Evolutionary conservation across 2,329 filamentous ascomycete species (phyloP), one percentile per base, ranked within the genome.

Genomic region (Talaromyces sp.): DNA sequence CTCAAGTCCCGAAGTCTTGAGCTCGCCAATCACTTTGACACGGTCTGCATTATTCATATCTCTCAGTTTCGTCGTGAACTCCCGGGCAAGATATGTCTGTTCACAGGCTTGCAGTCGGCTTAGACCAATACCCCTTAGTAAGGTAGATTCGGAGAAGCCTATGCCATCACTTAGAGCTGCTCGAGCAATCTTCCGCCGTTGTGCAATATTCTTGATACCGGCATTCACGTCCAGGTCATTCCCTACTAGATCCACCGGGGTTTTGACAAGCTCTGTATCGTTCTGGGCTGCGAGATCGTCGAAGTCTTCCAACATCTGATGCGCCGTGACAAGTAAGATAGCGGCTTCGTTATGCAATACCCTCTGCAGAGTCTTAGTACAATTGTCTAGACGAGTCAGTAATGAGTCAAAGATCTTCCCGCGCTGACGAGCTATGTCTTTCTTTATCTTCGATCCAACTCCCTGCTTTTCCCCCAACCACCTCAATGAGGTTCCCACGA

Each of bases 251-350:
- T 76, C 75, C 42, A 67, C 68, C 35, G 77, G 50, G 61, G 71
- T 72, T 42, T 75, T 75, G 14, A 72, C 72, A 11, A 73, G 72
- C 31, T 77, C 73, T 16, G 68, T 67, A 61, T 73, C 72, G 39
- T 71, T 70, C 21, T 66, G 67, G 16, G 6, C 12, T 5, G 71
- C 69, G 18, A 78, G 64, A 58, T 77, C 75, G 63, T 76, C 74
- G 63, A 79, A 76, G 40, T 76, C 72, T 60, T 77, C 76, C 44
- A 77, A 65, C 12, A 73, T 70, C 68, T 75, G 74, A 25, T 78
- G 69, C 11, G 71, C 72, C 58, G 76, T 76, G 31, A 73, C 73
- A 16, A 78, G 65, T 7, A 71, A 72, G 28, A 76, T 69, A 8
- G 71, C 50, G 2, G 12, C 56, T 9, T 35, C 72, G 28, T 73